These are phyloP conservation scores for Chlorencoelia australis DNA, from an alignment of 2,329 filamentous ascomycete species.

Conservation along the genomic window DNA sequence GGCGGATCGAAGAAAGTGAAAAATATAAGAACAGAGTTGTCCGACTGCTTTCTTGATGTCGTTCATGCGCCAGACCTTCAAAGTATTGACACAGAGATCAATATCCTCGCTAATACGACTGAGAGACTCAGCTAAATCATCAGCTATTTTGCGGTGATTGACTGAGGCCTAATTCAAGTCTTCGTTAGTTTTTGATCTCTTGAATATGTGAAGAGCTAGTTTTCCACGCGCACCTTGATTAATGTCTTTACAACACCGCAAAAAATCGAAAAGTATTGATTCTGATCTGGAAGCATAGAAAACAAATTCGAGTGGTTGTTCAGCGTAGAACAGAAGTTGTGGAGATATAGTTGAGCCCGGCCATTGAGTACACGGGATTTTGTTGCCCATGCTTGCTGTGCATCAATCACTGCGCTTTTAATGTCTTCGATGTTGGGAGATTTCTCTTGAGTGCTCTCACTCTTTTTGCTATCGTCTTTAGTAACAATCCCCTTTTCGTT, in stretches of 20 bases:
- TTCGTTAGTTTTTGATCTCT: background rate
- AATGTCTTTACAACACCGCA: slow-evolving; percentile 21
- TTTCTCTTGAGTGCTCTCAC: background rate
- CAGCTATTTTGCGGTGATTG: slow-evolving; percentile 18
- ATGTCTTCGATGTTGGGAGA: background rate
- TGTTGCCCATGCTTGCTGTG: slow-evolving; percentile 1
- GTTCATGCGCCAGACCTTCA: slow-evolving; percentile 9
- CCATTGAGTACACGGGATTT: slow-evolving; percentile 3
- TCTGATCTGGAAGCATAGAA: slow-evolving; percentile 22
- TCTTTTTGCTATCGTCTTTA: background rate
- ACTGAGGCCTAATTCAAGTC: slow-evolving; percentile 17
- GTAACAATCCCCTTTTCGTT: background rate
- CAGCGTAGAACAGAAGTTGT: slow-evolving; percentile 20
- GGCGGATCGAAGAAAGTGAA: slow-evolving; percentile 15
- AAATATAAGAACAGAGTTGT: slow-evolving; percentile 21
- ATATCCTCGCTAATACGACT: slow-evolving; percentile 16
- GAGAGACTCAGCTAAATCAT: slow-evolving; percentile 14
- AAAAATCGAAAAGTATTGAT: slow-evolving; percentile 26
- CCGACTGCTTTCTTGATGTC: slow-evolving; percentile 10
- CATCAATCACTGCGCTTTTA: background rate
- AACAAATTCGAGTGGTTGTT: slow-evolving; percentile 20
- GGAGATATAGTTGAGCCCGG: slow-evolving; percentile 15
- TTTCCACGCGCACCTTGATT: slow-evolving; percentile 1
- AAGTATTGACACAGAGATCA: slow-evolving; percentile 2
- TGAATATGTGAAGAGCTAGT: background rate